Conservation (phyloP, 2,329 filamentous ascomycete genomes). For the Cordyceps fumosorosea region DNA sequence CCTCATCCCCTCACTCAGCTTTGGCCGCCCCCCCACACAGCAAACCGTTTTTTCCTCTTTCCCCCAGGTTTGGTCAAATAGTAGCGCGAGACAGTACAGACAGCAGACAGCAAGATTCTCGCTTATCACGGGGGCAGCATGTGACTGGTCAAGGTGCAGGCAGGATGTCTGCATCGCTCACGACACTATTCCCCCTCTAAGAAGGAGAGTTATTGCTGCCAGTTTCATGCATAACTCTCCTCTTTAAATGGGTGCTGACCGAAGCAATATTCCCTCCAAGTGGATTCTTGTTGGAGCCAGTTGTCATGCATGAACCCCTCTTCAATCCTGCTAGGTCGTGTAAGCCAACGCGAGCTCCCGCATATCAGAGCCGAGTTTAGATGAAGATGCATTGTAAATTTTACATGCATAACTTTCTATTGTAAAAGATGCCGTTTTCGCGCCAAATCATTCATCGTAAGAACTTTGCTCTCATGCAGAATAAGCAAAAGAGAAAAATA, state of each 20-base stretch:
- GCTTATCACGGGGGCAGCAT: not conserved
- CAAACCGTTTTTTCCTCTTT: not conserved
- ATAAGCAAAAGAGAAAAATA: not conserved
- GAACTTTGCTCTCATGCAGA: not conserved
- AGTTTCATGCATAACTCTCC: too few species aligned
- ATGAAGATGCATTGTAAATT: not conserved
- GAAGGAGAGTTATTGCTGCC: too few species aligned
- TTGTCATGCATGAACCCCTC: too few species aligned
- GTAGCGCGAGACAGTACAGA: not conserved
- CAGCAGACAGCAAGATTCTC: not conserved
- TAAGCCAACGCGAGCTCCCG: not conserved
- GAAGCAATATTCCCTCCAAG: too few species aligned
- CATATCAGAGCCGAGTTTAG: not conserved
- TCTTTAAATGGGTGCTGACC: too few species aligned
- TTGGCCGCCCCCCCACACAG: not conserved
- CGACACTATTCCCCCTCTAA: too few species aligned
- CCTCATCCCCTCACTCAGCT: not conserved
- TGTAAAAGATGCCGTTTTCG: not conserved
- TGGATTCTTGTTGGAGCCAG: too few species aligned
- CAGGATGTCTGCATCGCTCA: too few species aligned
- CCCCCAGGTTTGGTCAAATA: not conserved
- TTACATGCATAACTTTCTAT: not conserved
- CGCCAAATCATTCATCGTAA: not conserved
- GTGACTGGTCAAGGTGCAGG: too few species aligned
- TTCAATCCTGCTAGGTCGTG: not conserved